These are phyloP conservation scores for Hymenoscyphus scutula DNA, from an alignment of 2,329 filamentous ascomycete genomes.

Conservation along the genomic window DNA sequence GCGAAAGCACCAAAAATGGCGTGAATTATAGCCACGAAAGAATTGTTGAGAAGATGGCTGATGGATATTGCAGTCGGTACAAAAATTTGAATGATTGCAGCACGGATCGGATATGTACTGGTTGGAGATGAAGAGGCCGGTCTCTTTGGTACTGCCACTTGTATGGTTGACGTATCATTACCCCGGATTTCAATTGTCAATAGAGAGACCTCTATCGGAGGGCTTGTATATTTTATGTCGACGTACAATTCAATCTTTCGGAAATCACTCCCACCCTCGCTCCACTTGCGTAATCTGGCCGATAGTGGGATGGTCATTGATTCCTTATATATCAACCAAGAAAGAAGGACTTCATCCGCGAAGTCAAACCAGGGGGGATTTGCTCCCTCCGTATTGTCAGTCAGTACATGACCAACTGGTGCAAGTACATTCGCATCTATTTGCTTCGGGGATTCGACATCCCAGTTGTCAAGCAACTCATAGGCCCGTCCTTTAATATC, in stretches of 20 bases:
- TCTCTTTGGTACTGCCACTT: neutral
- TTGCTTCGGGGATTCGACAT: neutral
- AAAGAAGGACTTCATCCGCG: constrained; percentile 16
- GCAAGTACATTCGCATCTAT: neutral
- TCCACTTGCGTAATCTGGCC: neutral
- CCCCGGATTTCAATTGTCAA: constrained; percentile 7
- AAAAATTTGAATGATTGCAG: constrained; percentile 16
- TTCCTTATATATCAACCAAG: constrained; percentile 19
- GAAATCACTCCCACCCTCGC: neutral
- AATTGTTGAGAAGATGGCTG: neutral
- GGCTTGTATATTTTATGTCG: neutral
- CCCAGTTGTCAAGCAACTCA: neutral
- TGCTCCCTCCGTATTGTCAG: constrained; percentile 10
- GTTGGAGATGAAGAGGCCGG: constrained; percentile 16
- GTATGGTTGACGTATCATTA: neutral
- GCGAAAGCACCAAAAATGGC: neutral
- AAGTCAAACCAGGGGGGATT: constrained; percentile 21
- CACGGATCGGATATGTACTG: constrained; percentile 15
- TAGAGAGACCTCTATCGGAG: constrained; percentile 6
- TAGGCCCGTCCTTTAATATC: neutral
- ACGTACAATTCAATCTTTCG: neutral
- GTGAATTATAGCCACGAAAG: neutral
- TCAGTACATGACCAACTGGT: constrained; percentile 7
- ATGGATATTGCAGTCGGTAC: constrained; percentile 8
- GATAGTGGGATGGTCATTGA: constrained; percentile 1